Evolutionary conservation across 2,329 filamentous ascomycete species (phyloP).

Genomic region (Ceratocystis destructans): DNA sequence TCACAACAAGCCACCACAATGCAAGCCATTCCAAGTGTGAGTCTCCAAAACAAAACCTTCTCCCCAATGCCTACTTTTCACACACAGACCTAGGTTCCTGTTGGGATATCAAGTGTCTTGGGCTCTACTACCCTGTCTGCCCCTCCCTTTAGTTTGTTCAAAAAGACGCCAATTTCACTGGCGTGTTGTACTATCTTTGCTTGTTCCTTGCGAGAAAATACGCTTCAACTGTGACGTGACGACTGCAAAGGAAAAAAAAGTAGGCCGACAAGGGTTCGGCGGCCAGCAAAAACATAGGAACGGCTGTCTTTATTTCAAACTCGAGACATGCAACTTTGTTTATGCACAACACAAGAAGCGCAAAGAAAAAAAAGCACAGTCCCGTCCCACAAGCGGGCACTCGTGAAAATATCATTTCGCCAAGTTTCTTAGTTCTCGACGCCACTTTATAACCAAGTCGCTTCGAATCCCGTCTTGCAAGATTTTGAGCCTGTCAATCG

Average conservation of each 20-base stretch:
- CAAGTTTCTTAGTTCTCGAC: constrained; percentile 18
- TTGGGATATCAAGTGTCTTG: neutral
- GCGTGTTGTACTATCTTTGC: neutral
- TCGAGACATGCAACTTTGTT: constrained; percentile 9
- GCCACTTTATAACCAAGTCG: neutral
- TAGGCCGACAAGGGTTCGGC: neutral
- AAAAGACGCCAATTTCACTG: constrained; percentile 4
- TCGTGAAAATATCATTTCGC: constrained; percentile 1
- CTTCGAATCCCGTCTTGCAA: neutral
- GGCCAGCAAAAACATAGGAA: neutral
- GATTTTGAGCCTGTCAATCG: no score
- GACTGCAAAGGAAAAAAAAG: neutral
- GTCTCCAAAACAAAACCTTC: constrained; percentile 24
- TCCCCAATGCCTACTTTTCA: neutral
- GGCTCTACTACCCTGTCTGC: neutral
- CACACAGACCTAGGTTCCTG: neutral
- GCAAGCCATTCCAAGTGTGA: constrained; percentile 41
- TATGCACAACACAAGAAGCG: neutral
- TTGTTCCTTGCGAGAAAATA: constrained; percentile 8
- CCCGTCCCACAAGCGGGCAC: constrained; percentile 5
- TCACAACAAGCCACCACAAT: constrained; percentile 26
- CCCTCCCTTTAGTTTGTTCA: constrained; percentile 17
- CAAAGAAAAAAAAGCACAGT: constrained; percentile 8
- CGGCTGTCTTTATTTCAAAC: constrained; percentile 2
- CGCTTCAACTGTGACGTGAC: constrained; percentile 4